These are phyloP conservation scores for Glonium stellatum DNA, from an alignment of 495 filamentous ascomycete species.

Conservation along the genomic window DNA sequence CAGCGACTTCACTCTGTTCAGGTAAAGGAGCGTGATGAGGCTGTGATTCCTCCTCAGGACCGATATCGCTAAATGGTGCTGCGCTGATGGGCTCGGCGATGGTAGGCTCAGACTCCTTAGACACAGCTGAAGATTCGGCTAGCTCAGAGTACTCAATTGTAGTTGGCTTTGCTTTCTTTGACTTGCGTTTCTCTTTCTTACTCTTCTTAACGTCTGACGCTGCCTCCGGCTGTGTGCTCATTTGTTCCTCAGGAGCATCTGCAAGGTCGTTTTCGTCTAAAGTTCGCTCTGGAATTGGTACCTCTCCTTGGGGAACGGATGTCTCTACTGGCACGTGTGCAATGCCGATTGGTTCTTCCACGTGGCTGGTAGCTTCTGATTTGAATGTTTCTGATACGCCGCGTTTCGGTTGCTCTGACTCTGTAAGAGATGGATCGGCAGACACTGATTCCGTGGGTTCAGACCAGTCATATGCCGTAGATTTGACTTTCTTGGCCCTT, in stretches of 20 bases:
- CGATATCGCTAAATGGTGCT: neutral
- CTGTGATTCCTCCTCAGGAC: neutral
- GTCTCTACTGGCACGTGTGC: neutral
- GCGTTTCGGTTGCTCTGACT: neutral
- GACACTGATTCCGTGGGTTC: conserved; percentile 11
- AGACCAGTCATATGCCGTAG: conserved; percentile 10
- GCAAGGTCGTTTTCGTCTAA: neutral
- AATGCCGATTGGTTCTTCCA: neutral
- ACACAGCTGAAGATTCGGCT: neutral
- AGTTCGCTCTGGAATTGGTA: neutral
- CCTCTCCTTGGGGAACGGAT: neutral
- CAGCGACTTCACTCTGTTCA: neutral
- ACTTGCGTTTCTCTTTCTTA: conserved; percentile 24
- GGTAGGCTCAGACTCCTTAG: neutral
- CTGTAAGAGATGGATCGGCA: neutral
- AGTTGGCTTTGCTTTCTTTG: conserved; percentile 4
- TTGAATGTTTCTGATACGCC: neutral
- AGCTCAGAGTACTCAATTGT: conserved; percentile 8
- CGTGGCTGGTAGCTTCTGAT: neutral
- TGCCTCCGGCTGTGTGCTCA: neutral
- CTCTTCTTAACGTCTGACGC: conserved; percentile 10
- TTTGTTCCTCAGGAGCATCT: neutral
- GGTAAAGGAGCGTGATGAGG: neutral
- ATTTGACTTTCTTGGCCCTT: conserved; percentile 25
- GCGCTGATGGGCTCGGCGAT: neutral